Base-by-base conservation (phyloP, 208 protist species). In the Leishmania braziliensis region DNA sequence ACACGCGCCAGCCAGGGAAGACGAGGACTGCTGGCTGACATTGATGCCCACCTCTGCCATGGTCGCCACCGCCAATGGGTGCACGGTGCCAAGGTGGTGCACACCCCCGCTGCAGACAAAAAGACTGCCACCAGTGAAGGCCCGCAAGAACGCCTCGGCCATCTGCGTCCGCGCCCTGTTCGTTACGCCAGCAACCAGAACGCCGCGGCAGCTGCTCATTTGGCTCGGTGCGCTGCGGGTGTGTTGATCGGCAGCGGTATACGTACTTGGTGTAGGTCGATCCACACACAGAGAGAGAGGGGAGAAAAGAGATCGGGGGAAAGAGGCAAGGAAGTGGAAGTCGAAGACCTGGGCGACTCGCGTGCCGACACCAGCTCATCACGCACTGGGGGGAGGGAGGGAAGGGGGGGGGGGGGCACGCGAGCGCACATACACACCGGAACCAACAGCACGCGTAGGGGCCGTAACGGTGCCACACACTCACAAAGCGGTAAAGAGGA, bases 81-180 rank as follows among this genome's bases (percentile, higher is more conserved):
- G 91, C 33, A 97, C 69, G 14, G 84, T 62, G 43, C 86, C 84
- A 74, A 80, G 63, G 77, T 93, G 90, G 72, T 87, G 84, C 70
- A 93, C 69, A 20, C 88, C 94, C 10, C 92, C 94, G 75, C 94
- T 97, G 81, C 85, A 85, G 43, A 97, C 84, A 72, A 93, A 95
- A n/a, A 97, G 69, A 9, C 84, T 63, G 71, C 86, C 82, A 50
- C 60, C 68, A 6, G 91, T 94, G 68, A 95, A 78, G 20, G 76
- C 51, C 14, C 92, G 91, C 73, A 97, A 79, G 43, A 96, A 86
- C 8, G 84, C 91, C 86, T 97, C 92, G 9, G 94, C 91, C 92
- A 97, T 97, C 84, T 95, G 91, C 72, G 94, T 97, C 16, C 94
- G 85, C 9, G 94, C 91, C 3, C 81, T 77, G 65, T 97, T 97